Evolutionary conservation across 208 protist species (phyloP), one percentile per base, ranked within the genome.

Genomic region (Trypanosomatidae sp.): DNA sequence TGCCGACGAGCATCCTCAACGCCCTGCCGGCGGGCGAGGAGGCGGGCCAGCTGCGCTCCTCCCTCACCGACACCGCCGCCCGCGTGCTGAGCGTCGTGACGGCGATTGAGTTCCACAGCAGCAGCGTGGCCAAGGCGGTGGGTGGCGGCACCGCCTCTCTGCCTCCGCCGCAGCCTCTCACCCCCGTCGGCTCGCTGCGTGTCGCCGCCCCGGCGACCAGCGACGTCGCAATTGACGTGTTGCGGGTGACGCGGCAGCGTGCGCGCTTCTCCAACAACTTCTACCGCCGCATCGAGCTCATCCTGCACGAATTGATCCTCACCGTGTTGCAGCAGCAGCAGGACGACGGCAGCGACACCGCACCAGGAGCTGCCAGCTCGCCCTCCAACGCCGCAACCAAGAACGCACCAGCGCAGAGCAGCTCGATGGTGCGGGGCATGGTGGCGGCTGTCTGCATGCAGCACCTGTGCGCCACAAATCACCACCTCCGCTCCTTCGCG

Each of bases 211-310:
- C 46, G 33, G 50, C 2, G 56, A n/a, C 60, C 36, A 65, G 60
- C n/a, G 60, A 43, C n/a, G 9, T 36, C 15, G 46, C 22, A 46
- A 64, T 41, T 6, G 56, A 55, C 7, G 12, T 62, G 1, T 39
- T 74, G 52, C 66, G 43, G 15, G 49, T 67, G 7, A 66, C 69
- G 19, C 69, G 64, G 1, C 46, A 60, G 28, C 62, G 55, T 39
- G 84, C 76, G n/a, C 76, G 69, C 43, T 94, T 91, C 77, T 92
- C 90, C n/a, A 91, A 87, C 58, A 83, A 80, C 43, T 95, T 86
- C 71, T 92, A 92, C 78, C 81, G 77, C 49, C 50, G 71, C 58
- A 62, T 93, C 47, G 85, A 91, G 33, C 53, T 71, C 10, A 76
- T 93, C 28, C 68, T 86, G 52, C 81, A 79, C 15, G 77, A 86